These are phyloP conservation scores for Fonsecaea erecta DNA, from an alignment of 2,329 filamentous ascomycete species.

Conservation along the genomic window DNA sequence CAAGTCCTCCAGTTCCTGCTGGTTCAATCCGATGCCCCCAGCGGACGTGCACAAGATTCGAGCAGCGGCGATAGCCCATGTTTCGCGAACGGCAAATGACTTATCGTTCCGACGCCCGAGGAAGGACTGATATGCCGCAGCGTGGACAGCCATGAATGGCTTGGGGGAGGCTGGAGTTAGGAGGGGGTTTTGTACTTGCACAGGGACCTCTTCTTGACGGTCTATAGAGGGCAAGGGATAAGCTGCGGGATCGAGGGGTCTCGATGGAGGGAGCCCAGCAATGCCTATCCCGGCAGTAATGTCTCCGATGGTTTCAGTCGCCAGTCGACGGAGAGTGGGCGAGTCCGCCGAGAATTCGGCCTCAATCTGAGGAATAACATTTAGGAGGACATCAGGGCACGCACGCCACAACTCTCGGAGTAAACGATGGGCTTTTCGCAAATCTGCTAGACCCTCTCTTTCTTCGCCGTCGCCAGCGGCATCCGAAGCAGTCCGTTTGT, in stretches of 20 bases:
- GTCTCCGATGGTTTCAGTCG: constrained; percentile 92
- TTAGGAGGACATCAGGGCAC: constrained; percentile 82
- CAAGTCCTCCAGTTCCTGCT: constrained; percentile 77
- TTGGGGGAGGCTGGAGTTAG: constrained; percentile 84
- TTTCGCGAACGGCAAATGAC: constrained; percentile 76
- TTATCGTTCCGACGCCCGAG: constrained; percentile 86
- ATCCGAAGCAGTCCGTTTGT: constrained; percentile 55
- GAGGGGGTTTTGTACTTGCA: constrained; percentile 62
- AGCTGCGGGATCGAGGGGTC: constrained; percentile 75
- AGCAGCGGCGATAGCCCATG: constrained; percentile 83
- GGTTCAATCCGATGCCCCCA: constrained; percentile 83
- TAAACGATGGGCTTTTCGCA: constrained; percentile 85
- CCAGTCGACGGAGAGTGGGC: constrained; percentile 79
- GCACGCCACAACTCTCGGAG: constrained; percentile 94
- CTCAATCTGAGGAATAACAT: constrained; percentile 92
- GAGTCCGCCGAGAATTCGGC: constrained; percentile 91
- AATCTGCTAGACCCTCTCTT: constrained; percentile 82
- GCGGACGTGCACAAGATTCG: constrained; percentile 90
- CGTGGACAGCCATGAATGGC: constrained; percentile 84
- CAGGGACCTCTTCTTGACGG: constrained; percentile 61
- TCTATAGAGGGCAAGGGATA: constrained; percentile 72
- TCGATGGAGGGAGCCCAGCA: constrained; percentile 77
- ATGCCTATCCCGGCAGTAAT: constrained; percentile 93
- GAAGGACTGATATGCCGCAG: constrained; percentile 79
- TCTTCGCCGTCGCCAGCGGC: constrained; percentile 69